phyloP scores from a whole-genome alignment of 805 yeast species.

The Myxozyma lipomycoides region DNA sequence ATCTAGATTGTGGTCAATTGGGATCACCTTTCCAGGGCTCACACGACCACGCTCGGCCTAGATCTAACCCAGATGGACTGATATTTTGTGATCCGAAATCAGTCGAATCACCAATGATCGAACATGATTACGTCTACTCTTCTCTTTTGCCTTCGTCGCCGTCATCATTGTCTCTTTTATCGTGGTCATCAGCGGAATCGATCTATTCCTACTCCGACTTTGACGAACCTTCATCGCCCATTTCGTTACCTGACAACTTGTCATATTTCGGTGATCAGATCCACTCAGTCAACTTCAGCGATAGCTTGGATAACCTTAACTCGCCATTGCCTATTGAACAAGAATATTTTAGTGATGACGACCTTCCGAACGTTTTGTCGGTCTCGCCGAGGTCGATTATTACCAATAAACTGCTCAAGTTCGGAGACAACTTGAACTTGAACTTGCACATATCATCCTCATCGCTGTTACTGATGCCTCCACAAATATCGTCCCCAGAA shows the following conservation, averaged over 20 bases:
- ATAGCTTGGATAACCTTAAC: too few species aligned
- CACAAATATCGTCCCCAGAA: constrained; percentile 3
- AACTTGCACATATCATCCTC: too few species aligned
- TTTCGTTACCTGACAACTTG: not conserved
- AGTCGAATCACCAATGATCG: too few species aligned
- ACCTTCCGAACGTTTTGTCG: not conserved
- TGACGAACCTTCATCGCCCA: constrained; percentile 5
- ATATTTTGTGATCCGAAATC: too few species aligned
- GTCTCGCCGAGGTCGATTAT: constrained; percentile 2
- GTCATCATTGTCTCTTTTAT: constrained; percentile 9
- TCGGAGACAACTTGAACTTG: constrained; percentile 1
- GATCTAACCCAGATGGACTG: too few species aligned
- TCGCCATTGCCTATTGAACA: too few species aligned
- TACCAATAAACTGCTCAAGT: not conserved
- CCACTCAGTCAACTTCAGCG: too few species aligned
- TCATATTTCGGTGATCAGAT: not conserved
- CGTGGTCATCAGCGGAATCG: constrained; percentile 5
- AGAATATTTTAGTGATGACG: constrained; percentile 5
- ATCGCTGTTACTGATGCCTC: not conserved
- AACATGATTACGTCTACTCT: not conserved
- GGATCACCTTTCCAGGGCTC: too few species aligned
- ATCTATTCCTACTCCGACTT: not conserved
- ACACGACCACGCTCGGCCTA: too few species aligned
- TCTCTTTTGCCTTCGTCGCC: constrained; percentile 6
- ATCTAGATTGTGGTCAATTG: too few species aligned